These are phyloP conservation scores for Grosmannia serpens DNA, from an alignment of 2,329 filamentous ascomycete species.

Conservation along the genomic window DNA sequence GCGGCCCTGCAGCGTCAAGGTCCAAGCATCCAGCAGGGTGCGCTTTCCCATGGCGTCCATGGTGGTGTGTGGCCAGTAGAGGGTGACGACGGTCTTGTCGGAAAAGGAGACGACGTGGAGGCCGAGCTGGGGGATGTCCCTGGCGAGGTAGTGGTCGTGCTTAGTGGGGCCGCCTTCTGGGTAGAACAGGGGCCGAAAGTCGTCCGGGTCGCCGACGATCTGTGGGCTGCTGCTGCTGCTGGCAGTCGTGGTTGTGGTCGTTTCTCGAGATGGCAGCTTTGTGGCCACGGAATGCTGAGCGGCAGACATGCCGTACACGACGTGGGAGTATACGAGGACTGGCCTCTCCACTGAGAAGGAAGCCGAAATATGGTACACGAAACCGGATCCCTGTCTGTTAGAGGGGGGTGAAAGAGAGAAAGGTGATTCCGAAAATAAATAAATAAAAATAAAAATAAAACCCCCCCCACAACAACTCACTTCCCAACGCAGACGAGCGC, in stretches of 20 bases:
- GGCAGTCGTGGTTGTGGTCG: not conserved
- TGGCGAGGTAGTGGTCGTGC: slow-evolving; percentile 24
- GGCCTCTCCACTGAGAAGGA: slow-evolving; percentile 23
- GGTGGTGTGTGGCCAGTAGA: slow-evolving; percentile 30
- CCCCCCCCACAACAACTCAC: not conserved
- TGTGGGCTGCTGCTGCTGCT: slow-evolving; percentile 12
- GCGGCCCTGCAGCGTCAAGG: slow-evolving; percentile 23
- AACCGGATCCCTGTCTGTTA: not conserved
- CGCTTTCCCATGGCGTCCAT: slow-evolving; percentile 29
- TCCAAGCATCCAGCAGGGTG: slow-evolving; percentile 29
- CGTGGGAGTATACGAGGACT: slow-evolving; percentile 23
- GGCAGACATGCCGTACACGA: slow-evolving; percentile 18
- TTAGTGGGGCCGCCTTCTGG: slow-evolving; percentile 9
- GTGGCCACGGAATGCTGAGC: slow-evolving; percentile 23
- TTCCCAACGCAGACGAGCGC: slow-evolving; percentile 29
- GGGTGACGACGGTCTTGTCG: slow-evolving; percentile 29
- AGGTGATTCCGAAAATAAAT: not conserved
- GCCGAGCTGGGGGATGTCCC: slow-evolving; percentile 28
- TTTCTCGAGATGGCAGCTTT: slow-evolving; percentile 16
- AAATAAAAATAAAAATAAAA: too few relatives aligned
- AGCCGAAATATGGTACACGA: slow-evolving; percentile 24
- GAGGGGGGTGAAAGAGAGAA: not conserved
- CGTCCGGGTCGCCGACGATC: slow-evolving; percentile 17
- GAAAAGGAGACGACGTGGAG: slow-evolving; percentile 31
- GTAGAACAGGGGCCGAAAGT: slow-evolving; percentile 15